A percentile compares a stretch with the other conserved stretches of the same genome.
These are phyloP conservation scores for Chionographis japonica DNA, from an alignment of 106 monocot species.

Conservation along the genomic window DNA sequence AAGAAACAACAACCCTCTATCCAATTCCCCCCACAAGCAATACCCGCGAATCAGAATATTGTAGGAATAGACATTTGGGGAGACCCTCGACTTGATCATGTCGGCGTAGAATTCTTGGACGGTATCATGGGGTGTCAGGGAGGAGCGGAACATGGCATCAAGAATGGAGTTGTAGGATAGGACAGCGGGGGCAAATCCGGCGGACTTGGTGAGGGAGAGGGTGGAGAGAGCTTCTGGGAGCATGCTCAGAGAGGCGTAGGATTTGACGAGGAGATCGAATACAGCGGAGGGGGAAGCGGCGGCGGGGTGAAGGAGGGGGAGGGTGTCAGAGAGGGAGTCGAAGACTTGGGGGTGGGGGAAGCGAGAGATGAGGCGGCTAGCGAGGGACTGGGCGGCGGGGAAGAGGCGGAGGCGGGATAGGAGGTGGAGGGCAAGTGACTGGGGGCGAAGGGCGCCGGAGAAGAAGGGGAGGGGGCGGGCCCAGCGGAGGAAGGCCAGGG, in stretches of 20 bases:
- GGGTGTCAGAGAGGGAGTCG: slow-evolving; percentile 17
- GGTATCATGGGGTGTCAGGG: background rate
- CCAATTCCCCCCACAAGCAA: slow-evolving; percentile 36
- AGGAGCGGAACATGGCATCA: slow-evolving; percentile 49
- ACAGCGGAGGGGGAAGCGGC: slow-evolving; percentile 15
- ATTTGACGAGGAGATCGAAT: slow-evolving; percentile 62
- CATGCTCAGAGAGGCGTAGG: slow-evolving; percentile 40
- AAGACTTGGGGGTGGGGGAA: slow-evolving; percentile 8
- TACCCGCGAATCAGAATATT: slow-evolving; percentile 75
- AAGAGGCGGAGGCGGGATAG: slow-evolving; percentile 22
- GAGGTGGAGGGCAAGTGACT: slow-evolving; percentile 19
- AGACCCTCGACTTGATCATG: slow-evolving; percentile 35
- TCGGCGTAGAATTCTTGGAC: slow-evolving; percentile 26
- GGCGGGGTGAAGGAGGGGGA: background rate
- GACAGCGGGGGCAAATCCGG: slow-evolving; percentile 39
- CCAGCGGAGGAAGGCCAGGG: slow-evolving; percentile 34
- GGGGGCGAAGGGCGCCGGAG: slow-evolving; percentile 20
- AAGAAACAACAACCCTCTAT: slow-evolving; percentile 19
- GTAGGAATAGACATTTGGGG: slow-evolving; percentile 61
- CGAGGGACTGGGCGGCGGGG: slow-evolving; percentile 9
- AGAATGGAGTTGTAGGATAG: slow-evolving; percentile 75
- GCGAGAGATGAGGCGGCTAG: slow-evolving; percentile 2
- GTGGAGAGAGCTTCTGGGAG: slow-evolving; percentile 35
- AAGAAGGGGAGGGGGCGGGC: slow-evolving; percentile 23
- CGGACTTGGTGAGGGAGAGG: slow-evolving; percentile 32